Conservation (phyloP, 129 eudicot genomes). For the Ambrosia artemisiifolia region DNA sequence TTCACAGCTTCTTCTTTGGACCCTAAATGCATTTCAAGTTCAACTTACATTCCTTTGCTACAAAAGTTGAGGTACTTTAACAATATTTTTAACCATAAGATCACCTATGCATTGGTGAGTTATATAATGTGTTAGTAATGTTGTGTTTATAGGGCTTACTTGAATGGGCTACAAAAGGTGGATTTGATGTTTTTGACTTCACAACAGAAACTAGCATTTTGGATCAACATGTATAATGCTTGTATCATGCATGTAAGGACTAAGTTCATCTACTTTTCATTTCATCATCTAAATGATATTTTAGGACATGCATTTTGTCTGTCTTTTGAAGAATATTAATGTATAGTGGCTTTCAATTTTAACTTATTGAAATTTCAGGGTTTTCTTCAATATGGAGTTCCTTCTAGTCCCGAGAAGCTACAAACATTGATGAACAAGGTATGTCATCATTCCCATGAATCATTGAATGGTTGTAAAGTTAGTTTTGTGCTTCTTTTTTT, state of each 20-base stretch:
- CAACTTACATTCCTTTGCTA: conserved; percentile 70
- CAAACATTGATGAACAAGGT: conserved; percentile 81
- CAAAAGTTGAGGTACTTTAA: conserved; percentile 68
- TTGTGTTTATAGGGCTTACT: conserved; percentile 47
- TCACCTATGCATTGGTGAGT: conserved; percentile 11
- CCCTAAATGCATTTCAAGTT: conserved; percentile 83
- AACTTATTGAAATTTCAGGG: conserved; percentile 44
- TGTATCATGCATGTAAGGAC: conserved; percentile 83
- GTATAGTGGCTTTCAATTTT: neutral
- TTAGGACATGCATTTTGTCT: neutral
- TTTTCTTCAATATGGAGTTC: conserved; percentile 79
- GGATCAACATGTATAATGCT: conserved; percentile 98
- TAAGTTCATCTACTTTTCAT: neutral
- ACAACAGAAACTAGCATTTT: conserved; percentile 85
- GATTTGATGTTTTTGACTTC: conserved; percentile 70
- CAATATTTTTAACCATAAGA: neutral
- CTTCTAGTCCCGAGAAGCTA: conserved; percentile 62
- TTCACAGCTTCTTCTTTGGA: conserved; percentile 77
- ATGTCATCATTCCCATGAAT: neutral
- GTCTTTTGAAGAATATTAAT: neutral
- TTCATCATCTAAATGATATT: neutral
- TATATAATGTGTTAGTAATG: neutral
- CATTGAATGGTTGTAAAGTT: neutral
- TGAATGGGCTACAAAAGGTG: conserved; percentile 78
- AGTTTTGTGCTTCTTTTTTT: too few species aligned